Evolutionary conservation across 2,329 filamentous ascomycete genomes (phyloP).

Genomic region (Trichophyton mentagrophytes): DNA sequence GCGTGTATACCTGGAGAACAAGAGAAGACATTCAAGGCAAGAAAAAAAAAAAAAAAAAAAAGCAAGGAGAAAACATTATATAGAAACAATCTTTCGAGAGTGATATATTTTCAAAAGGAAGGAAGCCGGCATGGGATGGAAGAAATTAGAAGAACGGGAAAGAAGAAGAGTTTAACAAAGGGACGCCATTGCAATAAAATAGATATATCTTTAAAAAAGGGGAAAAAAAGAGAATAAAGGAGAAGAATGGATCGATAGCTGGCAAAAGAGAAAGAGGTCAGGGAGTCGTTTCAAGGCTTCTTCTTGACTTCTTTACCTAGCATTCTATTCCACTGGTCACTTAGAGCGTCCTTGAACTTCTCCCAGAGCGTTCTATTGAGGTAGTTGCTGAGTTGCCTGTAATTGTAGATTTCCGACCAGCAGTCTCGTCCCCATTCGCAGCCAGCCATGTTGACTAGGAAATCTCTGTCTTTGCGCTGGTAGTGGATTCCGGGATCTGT

Average conservation of each 20-base stretch:
- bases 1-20: neutral
- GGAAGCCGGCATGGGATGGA: neutral
- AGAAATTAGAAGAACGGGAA: no score
- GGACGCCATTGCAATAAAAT: neutral
- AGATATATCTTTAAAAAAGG: neutral
- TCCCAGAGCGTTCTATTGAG: conserved; percentile 79
- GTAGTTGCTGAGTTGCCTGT: conserved; percentile 78
- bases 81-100: neutral
- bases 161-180: neutral
- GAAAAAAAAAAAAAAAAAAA: neutral
- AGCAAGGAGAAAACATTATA: conserved; percentile 1
- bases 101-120: neutral
- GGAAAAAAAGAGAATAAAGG: neutral
- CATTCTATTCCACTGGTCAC: conserved; percentile 15
- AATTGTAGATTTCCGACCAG: conserved; percentile 96
- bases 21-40: neutral
- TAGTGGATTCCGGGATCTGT: conserved; percentile 69
- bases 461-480: conserved; percentile 70
- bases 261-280: neutral
- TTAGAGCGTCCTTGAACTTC: conserved; percentile 32
- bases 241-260: neutral
- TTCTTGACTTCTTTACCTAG: conserved; percentile 14
- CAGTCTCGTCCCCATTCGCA: conserved; percentile 96
- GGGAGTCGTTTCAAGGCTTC: conserved; percentile 1
- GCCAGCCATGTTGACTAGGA: conserved; percentile 95